Percentiles rank a stretch among this genome's conserved stretches.
These are phyloP conservation scores for Sporothrix dimorphospora DNA, from an alignment of 2,329 filamentous ascomycete species.

Conservation along the genomic window DNA sequence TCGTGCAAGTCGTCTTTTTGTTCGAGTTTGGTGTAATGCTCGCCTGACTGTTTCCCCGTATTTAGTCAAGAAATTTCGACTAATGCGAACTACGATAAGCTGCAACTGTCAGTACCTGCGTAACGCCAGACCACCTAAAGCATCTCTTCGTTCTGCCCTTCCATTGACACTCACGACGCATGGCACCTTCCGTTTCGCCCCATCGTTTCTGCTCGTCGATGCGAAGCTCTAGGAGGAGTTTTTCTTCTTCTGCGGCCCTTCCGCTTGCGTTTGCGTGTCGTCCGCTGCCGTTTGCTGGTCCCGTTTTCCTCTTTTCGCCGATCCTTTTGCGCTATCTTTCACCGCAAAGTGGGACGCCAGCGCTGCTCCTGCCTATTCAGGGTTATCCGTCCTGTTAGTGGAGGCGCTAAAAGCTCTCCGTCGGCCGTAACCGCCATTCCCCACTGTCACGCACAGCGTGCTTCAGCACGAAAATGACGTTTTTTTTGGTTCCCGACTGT, in stretches of 20 bases:
- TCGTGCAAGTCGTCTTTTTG: too few species aligned
- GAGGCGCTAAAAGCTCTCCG: not conserved
- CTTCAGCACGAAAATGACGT: constrained; percentile 19
- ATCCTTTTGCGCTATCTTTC: too few species aligned
- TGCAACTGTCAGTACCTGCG: too few species aligned
- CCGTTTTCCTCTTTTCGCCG: too few species aligned
- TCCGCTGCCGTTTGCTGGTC: too few species aligned
- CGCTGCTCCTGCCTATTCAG: not conserved
- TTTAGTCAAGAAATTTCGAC: too few species aligned
- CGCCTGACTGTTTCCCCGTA: not conserved
- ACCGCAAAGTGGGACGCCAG: not conserved
- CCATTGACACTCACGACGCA: not conserved
- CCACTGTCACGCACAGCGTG: not conserved
- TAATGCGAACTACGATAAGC: too few species aligned
- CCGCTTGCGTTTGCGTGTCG: not conserved
- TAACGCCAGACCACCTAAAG: too few species aligned
- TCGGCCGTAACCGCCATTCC: not conserved
- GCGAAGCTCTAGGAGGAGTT: not conserved
- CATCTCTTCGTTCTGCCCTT: not conserved
- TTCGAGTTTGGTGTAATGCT: not conserved
- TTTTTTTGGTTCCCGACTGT: not conserved
- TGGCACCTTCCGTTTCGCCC: not conserved
- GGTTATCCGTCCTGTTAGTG: not conserved
- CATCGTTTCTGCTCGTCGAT: not conserved
- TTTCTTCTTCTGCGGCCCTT: not conserved